Percentiles rank a stretch among this genome's conserved stretches.
phyloP scores from a whole-genome alignment of 805 yeast species.

The Candida odintsovae region DNA sequence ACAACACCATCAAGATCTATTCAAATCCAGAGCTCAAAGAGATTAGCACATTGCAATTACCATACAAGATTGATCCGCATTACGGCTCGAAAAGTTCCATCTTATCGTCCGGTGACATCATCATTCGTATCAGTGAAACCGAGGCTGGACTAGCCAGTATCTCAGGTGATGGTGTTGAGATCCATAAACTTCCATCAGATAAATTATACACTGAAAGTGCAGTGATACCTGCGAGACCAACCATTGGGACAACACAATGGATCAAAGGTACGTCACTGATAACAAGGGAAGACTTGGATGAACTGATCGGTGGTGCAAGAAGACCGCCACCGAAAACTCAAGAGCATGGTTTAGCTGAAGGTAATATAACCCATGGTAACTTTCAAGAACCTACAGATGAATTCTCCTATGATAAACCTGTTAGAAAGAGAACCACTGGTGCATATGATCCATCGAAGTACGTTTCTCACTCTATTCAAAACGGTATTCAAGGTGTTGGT shows the following conservation, averaged over 20 bases:
- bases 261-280: constrained; percentile 69
- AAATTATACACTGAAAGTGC: constrained; percentile 64
- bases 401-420: constrained; percentile 42
- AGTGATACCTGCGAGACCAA: constrained; percentile 73
- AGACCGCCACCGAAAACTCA: constrained; percentile 54
- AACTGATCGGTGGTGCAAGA: constrained; percentile 66
- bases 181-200: constrained; percentile 34
- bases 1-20: constrained; percentile 40
- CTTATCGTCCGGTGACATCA: constrained; percentile 49
- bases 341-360: constrained; percentile 53
- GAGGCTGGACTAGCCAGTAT: constrained; percentile 49
- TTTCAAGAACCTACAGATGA: constrained; percentile 12
- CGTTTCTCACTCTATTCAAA: constrained; percentile 40
- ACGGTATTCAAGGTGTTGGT: constrained; percentile 48
- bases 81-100: constrained; percentile 40
- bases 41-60: constrained; percentile 40
- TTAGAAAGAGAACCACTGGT: constrained; percentile 30
- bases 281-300: constrained; percentile 57
- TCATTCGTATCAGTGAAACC: constrained; percentile 48
- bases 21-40: constrained; percentile 64
- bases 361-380: constrained; percentile 22
- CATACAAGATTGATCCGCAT: constrained; percentile 34
- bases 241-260: constrained; percentile 76
- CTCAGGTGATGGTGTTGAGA: constrained; percentile 35
- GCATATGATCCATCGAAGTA: constrained; percentile 37